Base-by-base conservation (phyloP, 176 grass and related monocot genomes). In the Tuctoria greenei region DNA sequence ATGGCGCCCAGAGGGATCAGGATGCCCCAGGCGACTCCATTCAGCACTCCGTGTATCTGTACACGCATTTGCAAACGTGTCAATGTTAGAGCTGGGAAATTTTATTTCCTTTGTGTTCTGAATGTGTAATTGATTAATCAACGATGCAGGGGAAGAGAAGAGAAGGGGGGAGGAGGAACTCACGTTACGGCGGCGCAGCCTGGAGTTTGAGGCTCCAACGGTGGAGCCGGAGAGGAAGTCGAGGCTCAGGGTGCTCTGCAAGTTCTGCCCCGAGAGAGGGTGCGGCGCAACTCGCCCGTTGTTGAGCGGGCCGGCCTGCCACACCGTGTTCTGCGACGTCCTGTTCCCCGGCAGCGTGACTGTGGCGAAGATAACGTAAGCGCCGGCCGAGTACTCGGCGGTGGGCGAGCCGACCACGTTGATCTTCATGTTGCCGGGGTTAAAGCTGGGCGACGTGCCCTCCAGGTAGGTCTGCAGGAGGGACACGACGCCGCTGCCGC, bases 31-130 rank as follows among this genome's bases (percentile, higher is more conserved):
- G 85, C 82, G 3, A 99, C 65, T 4, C 77, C 83, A 71, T 92
- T 95, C 57, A 99, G 71, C 44, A 99, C 66, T 0, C 96, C 96
- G 74, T 99, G 96, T 61, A 90, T 84, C 96, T 99, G 89, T 73
- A 86, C 43, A 36, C 16, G 7, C 6, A 46, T 11, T 10, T 38
- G 10, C 4, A 46, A 4, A 21, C 10, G 75, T 4, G 20, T 51
- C 67, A 69, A 20, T 17, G 28, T 66, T 49, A 57, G 46, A 64
- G 2, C 18, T 4, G 12, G n/a, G n/a, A n/a, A n/a, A n/a, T n/a
- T n/a, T n/a, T 13, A 21, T 10, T 11, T 42, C 0, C 2, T 66
- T 18, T 44, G n/a, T 4, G 21, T n/a, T 55, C 51, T 55, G 51
- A 55, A 51, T 20, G 21, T 5, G 4, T 82, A 73, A 2, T n/a